Evolutionary conservation across 805 yeast species (phyloP), one percentile per base, ranked within the genome.

Genomic region (Tetrapisispora iriomotensis): DNA sequence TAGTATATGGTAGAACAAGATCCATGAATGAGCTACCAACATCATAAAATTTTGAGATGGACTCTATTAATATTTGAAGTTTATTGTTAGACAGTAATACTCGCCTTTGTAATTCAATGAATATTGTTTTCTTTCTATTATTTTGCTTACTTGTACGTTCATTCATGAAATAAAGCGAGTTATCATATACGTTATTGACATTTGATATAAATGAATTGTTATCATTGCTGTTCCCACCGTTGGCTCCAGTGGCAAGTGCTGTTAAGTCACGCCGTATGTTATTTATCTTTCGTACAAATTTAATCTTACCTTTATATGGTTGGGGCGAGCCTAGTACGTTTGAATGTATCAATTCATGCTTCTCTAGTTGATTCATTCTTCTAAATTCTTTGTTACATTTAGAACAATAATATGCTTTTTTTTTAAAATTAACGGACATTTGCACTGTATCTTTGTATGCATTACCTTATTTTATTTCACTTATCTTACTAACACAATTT

Each of bases 51-150:
- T 19, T 37, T 12, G 35, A 30, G n/a, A 37, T 6, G 4, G 29
- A 15, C 6, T 37, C 39, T 9, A 37, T 30, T 14, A 32, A 20
- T 8, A 37, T 30, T 14, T 37, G 39, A 25, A 37, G 19, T 37
- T 30, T 37, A 12, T 37, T 30, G 20, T 37, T 25, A 9, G 25
- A 30, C 3, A 37, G 30, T 3, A 30, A 8, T 6, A 37, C 30
- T 3, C n/a, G 14, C 30, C 35, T 30, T 25, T 37, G 39, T 14
- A 37, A 15, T 9, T 30, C 30, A 9, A 30, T 20, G 7, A 37
- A 30, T 6, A 25, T 17, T 2, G 20, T 19, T 30, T 37, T 37
- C 20, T n/a, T 36, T 25, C 19, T 36, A 13, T 26, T 14, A 17
- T 29, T 22, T 25, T 23, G 19, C 15, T 26, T 34, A 5, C 3